phyloP scores from a whole-genome alignment of 768 basidiomycete species.

The Collybia mongolica region DNA sequence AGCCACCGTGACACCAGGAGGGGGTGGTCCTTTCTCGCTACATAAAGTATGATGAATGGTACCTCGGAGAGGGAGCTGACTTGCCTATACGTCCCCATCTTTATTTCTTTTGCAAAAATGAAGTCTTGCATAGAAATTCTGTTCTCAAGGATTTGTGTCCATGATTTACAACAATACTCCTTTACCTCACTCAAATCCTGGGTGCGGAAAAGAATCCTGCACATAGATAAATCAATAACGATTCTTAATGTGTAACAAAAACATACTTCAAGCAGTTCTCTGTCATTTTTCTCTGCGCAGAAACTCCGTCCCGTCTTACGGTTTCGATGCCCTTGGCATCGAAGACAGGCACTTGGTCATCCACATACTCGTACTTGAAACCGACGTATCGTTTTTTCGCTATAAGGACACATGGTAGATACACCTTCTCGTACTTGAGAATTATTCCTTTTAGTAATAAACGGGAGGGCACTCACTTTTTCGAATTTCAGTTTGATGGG shows the following conservation, averaged over 20 bases:
- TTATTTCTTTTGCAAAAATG: slow-evolving; percentile 92
- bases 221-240: neutral
- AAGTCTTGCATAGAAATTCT: slow-evolving; percentile 89
- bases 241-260: neutral
- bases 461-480: slow-evolving; percentile 54
- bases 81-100: slow-evolving; percentile 90
- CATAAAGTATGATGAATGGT: neutral
- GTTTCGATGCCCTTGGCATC: slow-evolving; percentile 99
- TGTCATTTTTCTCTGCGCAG: slow-evolving; percentile 90
- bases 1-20: slow-evolving; percentile 90
- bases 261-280: slow-evolving; percentile 85
- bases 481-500: slow-evolving; percentile 98
- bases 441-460: neutral
- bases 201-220: slow-evolving; percentile 84
- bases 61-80: slow-evolving; percentile 4
- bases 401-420: slow-evolving; percentile 91
- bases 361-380: slow-evolving; percentile 87
- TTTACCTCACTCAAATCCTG: slow-evolving; percentile 91
- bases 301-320: slow-evolving; percentile 87
- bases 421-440: slow-evolving; percentile 62
- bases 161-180: slow-evolving; percentile 80
- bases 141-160: slow-evolving; percentile 81
- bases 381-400: slow-evolving; percentile 99
- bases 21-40: slow-evolving; percentile 83
- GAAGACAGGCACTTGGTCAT: slow-evolving; percentile 76